Conservation (phyloP, 495 filamentous ascomycete species). For the Neurospora tetrasperma region DNA sequence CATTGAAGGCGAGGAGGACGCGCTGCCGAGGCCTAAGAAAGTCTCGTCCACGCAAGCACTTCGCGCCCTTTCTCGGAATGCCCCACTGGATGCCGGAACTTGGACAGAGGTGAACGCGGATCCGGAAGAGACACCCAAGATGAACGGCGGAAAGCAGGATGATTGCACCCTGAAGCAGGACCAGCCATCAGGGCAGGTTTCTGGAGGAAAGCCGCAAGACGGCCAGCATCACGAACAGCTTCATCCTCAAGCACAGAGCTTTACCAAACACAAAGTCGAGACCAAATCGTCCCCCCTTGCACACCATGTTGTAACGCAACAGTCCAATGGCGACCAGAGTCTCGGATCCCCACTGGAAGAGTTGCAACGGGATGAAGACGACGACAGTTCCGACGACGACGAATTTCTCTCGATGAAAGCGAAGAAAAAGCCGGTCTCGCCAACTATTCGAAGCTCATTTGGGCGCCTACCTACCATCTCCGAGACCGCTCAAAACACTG, state of each 20-base stretch:
- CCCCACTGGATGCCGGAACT: conserved; percentile 32
- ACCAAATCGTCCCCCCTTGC: background rate
- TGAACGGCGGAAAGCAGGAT: conserved; percentile 10
- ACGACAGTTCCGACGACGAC: conserved; percentile 16
- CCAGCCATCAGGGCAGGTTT: background rate
- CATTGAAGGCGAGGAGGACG: conserved; percentile 30
- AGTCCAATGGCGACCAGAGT: background rate
- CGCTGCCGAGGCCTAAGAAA: conserved; percentile 31
- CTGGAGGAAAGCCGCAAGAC: background rate
- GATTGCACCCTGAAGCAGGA: background rate
- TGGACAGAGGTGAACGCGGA: conserved; percentile 34
- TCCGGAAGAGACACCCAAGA: conserved; percentile 24
- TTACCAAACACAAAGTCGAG: background rate
- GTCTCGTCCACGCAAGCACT: conserved; percentile 37
- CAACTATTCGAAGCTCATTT: conserved; percentile 4
- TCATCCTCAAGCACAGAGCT: background rate
- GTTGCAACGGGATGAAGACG: conserved; percentile 17
- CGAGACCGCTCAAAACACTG: conserved; percentile 4
- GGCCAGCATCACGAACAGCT: background rate
- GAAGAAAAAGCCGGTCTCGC: conserved; percentile 13
- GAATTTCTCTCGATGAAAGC: conserved; percentile 24
- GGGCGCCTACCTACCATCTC: conserved; percentile 5
- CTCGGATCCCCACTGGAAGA: conserved; percentile 15
- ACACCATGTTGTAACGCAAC: background rate
- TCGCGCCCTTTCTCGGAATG: conserved; percentile 29